Conservation (phyloP, 345 rosid species). For the Salix exigua region DNA sequence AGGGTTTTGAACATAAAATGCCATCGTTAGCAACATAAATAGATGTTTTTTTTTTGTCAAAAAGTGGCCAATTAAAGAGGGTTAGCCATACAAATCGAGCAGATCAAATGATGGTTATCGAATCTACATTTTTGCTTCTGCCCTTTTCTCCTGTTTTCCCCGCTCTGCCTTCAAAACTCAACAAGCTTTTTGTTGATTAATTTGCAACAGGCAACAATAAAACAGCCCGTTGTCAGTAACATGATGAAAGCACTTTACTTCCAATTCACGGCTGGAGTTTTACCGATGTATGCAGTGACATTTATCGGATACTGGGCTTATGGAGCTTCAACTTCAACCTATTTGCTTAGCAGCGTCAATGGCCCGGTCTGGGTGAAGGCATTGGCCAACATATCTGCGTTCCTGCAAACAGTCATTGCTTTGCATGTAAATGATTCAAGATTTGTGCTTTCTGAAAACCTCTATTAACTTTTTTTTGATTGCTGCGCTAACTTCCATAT, state of each 20-base stretch:
- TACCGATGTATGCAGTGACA: constrained; percentile 69
- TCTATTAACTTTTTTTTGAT: neutral
- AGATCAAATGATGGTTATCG: neutral
- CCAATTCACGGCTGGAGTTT: constrained; percentile 68
- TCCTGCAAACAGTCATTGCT: constrained; percentile 80
- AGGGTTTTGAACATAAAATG: neutral
- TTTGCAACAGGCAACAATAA: constrained; percentile 69
- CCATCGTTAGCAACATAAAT: neutral
- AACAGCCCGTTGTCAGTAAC: constrained; percentile 68
- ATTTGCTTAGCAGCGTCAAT: constrained; percentile 59
- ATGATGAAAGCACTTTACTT: constrained; percentile 83
- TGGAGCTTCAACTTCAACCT: constrained; percentile 65
- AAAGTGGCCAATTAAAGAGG: neutral
- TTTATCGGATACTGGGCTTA: constrained; percentile 94
- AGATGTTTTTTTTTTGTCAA: no score
- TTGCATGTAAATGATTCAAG: constrained; percentile 52
- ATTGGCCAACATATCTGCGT: constrained; percentile 66
- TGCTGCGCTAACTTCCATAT: neutral
- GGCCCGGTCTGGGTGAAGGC: constrained; percentile 89
- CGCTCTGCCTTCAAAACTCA: neutral
- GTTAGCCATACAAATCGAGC: neutral
- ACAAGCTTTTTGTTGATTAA: neutral
- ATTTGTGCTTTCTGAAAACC: neutral
- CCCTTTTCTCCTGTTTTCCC: neutral
- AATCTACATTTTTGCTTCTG: neutral